These are phyloP conservation scores for Chlorella sp. DNA, from an alignment of 139 green algal species.

Conservation along the genomic window DNA sequence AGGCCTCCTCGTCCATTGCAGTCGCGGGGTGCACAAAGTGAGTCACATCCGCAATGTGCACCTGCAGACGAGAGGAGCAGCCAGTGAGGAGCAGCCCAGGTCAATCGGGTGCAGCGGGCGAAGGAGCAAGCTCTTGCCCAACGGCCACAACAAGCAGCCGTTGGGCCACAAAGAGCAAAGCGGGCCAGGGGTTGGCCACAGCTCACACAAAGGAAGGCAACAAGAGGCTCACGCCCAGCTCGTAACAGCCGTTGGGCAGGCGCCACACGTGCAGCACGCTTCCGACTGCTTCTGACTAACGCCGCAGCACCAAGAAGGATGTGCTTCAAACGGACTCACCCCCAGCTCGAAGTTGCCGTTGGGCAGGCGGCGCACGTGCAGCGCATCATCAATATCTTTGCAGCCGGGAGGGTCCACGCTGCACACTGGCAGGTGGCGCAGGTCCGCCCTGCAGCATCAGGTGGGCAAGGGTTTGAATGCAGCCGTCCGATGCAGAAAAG, in stretches of 20 bases:
- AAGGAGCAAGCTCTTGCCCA: no score
- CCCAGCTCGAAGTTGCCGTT: conserved; percentile 59
- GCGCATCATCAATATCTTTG: conserved; percentile 93
- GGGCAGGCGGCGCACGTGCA: conserved; percentile 72
- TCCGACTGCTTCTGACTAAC: no score
- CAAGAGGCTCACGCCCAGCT: background rate
- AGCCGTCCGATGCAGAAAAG: no score
- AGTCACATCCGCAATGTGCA: conserved; percentile 96
- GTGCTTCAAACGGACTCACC: background rate
- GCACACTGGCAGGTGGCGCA: conserved; percentile 75
- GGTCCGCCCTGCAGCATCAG: conserved; percentile 51
- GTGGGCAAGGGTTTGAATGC: no score
- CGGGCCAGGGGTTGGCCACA: no score
- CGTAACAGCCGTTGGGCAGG: background rate
- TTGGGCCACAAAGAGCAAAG: no score
- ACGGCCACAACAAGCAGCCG: no score
- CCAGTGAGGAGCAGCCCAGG: background rate
- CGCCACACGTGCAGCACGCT: background rate
- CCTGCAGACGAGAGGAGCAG: conserved; percentile 33
- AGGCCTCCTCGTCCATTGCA: conserved; percentile 86
- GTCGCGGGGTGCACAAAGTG: conserved; percentile 82
- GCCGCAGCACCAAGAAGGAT: background rate
- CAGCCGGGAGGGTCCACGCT: conserved; percentile 89
- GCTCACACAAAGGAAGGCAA: no score
- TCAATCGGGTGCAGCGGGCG: no score